phyloP scores from a whole-genome alignment of 306 rosid species.

The Cajanus cajan region DNA sequence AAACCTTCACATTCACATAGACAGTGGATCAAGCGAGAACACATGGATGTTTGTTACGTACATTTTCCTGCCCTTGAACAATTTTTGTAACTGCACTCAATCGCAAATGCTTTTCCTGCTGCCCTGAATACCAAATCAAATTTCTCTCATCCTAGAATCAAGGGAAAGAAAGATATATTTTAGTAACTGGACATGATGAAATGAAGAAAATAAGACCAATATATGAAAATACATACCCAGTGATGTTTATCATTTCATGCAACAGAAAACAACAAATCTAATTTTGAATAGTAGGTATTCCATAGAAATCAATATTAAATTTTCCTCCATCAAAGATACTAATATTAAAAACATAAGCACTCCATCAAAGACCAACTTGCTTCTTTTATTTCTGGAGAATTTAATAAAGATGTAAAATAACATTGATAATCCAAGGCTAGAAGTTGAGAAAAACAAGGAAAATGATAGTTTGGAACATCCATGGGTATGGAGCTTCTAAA shows the following conservation, averaged over 20 bases:
- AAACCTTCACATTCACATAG: conserved; percentile 7
- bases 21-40: conserved; percentile 4
- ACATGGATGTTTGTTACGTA: conserved; percentile 37
- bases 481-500: neutral
- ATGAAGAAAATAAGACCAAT: conserved; percentile 7
- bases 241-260: neutral
- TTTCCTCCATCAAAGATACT: conserved; percentile 1
- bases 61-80: conserved; percentile 70
- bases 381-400: neutral
- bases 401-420: neutral
- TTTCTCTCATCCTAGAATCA: conserved; percentile 73
- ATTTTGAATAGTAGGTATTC: neutral
- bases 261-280: neutral
- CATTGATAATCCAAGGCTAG: neutral
- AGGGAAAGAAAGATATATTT: conserved; percentile 4
- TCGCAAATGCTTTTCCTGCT: conserved; percentile 70
- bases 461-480: neutral
- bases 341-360: neutral
- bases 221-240: neutral
- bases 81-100: conserved; percentile 60
- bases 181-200: conserved; percentile 4
- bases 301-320: neutral
- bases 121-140: conserved; percentile 80
- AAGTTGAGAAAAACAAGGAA: neutral
- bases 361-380: neutral